These are phyloP conservation scores for Boechera divaricarpa DNA, from an alignment of 345 rosid genomes.

Conservation along the genomic window DNA sequence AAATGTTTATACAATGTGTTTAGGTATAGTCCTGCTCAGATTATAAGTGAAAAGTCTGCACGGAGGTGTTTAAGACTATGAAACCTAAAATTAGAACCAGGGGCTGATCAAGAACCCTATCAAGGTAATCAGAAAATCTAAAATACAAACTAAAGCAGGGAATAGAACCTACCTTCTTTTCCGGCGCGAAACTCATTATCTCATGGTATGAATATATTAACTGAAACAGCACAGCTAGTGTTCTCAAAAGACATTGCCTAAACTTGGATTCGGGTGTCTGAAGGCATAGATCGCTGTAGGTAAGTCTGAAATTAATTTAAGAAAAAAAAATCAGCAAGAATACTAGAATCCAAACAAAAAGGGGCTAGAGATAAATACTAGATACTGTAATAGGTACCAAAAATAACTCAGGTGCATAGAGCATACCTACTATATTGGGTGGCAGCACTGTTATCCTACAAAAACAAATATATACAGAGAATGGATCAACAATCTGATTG, in stretches of 20 bases:
- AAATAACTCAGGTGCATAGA: slow-evolving; percentile 37
- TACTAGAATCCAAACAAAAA: slow-evolving; percentile 24
- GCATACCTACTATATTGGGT: slow-evolving; percentile 77
- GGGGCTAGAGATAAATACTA: slow-evolving; percentile 17
- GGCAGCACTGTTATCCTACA: slow-evolving; percentile 73
- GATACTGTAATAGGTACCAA: slow-evolving; percentile 25
- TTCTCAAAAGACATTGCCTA: slow-evolving; percentile 86
- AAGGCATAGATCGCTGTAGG: slow-evolving; percentile 97
- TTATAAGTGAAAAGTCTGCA: slow-evolving; percentile 11
- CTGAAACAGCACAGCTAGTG: slow-evolving; percentile 81
- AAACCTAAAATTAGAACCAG: slow-evolving; percentile 11
- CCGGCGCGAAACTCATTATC: slow-evolving; percentile 80
- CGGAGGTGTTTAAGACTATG: slow-evolving; percentile 5
- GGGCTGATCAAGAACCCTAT: slow-evolving; percentile 30
- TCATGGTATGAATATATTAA: slow-evolving; percentile 87
- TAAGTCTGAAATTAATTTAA: slow-evolving; percentile 67
- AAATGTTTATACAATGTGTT: slow-evolving; percentile 6
- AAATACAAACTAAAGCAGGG: slow-evolving; percentile 31
- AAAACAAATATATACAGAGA: slow-evolving; percentile 26
- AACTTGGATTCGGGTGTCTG: slow-evolving; percentile 96
- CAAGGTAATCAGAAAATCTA: slow-evolving; percentile 20
- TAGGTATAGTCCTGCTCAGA: slow-evolving; percentile 18
- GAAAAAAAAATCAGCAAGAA: slow-evolving; percentile 29
- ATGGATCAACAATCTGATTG: slow-evolving; percentile 13
- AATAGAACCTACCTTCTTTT: slow-evolving; percentile 58